Base-by-base conservation (phyloP, 257 asterid species). In the Penstemon eatonii region DNA sequence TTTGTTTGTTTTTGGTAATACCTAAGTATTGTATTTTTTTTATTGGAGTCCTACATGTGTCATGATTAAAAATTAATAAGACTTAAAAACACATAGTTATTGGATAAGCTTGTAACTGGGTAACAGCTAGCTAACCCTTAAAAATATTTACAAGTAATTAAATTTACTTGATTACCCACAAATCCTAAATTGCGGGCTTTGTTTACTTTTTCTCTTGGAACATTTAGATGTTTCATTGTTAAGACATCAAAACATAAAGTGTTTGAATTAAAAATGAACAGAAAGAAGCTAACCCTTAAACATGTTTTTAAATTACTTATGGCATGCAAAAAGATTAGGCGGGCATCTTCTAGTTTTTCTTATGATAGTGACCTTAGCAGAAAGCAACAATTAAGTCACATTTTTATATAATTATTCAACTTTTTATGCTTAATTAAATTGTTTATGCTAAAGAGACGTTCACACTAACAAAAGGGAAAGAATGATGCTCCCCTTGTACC, bases 341-440 rank as follows among this genome's bases (percentile, higher is more conserved):
- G 84, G 85, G 93, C 85, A 84, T 84, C 88, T 87, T 71, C 58
- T 63, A 62, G 2, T 44, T 45, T 25, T 51, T 66, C 55, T 52
- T 58, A 63, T 57, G 72, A 78, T 72, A 73, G 85, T 79, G 85
- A 74, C 77, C 45, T 44, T 59, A 49, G 76, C 61, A 61, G 67
- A 78, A 85, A 85, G 85, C 86, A 78, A 51, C 47, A 55, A 68
- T 66, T 58, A 76, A 77, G 62, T 56, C 78, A 68, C 73, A 73
- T 65, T 69, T 70, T 70, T 64, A 41, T 63, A 44, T 38, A 19
- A 40, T 9, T 78, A 75, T 25, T 25, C 2, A 75, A 76, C 84
- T 80, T 86, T 84, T 25, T 25, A 25, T 25, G 33, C 33, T 25
- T 25, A 25, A 25, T 25, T 25, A 25, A 25, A 1, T 25, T 25